These are phyloP conservation scores for Murraya koenigii DNA, from an alignment of 345 rosid species.

Conservation along the genomic window DNA sequence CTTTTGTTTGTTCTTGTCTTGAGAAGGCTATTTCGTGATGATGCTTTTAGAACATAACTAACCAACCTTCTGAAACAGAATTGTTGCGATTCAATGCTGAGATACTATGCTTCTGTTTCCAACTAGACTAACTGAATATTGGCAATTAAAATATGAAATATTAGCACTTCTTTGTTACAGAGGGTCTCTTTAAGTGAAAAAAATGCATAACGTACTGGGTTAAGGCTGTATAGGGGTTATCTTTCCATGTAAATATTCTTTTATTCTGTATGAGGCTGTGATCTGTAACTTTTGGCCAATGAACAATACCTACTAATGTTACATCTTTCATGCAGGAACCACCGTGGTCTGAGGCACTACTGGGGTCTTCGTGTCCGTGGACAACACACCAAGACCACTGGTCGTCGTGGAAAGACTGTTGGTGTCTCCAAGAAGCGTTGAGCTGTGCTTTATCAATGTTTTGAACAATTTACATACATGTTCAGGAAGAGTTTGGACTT, in stretches of 20 bases:
- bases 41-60: neutral
- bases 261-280: neutral
- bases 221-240: no score
- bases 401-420: slow-evolving; percentile 92
- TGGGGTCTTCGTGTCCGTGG: slow-evolving; percentile 99
- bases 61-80: neutral
- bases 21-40: neutral
- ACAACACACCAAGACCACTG: slow-evolving; percentile 97
- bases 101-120: neutral
- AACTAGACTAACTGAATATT: neutral
- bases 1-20: neutral
- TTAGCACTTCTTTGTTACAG: no score
- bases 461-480: slow-evolving; percentile 12
- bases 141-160: neutral
- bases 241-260: neutral
- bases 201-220: neutral
- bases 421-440: slow-evolving; percentile 89
- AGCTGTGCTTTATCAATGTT: slow-evolving; percentile 2
- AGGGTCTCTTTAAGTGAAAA: neutral
- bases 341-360: slow-evolving; percentile 96
- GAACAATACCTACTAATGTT: slow-evolving; percentile 2
- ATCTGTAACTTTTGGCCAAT: neutral
- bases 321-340: slow-evolving; percentile 50
- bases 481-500: neutral
- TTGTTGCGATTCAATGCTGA: neutral